Evolutionary conservation across 2,329 filamentous ascomycete species (phyloP).

Genomic region (Aspergillus clavatus): DNA sequence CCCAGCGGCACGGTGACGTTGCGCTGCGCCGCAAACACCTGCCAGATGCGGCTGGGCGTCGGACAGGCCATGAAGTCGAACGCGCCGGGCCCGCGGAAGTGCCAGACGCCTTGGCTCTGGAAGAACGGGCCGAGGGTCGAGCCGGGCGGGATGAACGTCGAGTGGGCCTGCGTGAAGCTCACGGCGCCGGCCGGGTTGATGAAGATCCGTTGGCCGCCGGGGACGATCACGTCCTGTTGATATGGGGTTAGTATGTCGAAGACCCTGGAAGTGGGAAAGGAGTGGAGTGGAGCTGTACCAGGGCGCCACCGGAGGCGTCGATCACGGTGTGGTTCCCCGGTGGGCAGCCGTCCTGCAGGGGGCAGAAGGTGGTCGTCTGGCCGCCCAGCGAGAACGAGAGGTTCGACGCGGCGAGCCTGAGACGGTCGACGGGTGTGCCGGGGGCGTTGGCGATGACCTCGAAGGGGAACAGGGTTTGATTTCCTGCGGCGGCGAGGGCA

Average conservation of each 20-base stretch:
- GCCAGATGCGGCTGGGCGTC: constrained; percentile 27
- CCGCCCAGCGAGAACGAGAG: constrained; percentile 49
- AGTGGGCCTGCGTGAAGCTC: constrained; percentile 56
- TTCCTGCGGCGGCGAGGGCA: neutral
- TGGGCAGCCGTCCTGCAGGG: constrained; percentile 41
- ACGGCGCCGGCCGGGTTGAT: constrained; percentile 52
- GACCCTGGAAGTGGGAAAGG: too few species aligned
- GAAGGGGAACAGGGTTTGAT: constrained; percentile 27
- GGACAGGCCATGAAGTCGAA: constrained; percentile 45
- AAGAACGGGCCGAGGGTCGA: constrained; percentile 49
- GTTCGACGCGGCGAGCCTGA: constrained; percentile 45
- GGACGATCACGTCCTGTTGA: constrained; percentile 48
- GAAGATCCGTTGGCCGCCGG: constrained; percentile 61
- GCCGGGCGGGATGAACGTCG: constrained; percentile 47
- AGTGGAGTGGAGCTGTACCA: constrained; percentile 29
- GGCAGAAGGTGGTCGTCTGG: constrained; percentile 48
- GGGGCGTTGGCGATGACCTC: constrained; percentile 43
- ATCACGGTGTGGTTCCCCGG: constrained; percentile 47
- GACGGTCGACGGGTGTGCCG: constrained; percentile 48
- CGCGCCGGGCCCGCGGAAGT: constrained; percentile 33
- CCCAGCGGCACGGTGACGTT: constrained; percentile 40
- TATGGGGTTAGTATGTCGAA: constrained; percentile 19
- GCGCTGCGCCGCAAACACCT: constrained; percentile 40
- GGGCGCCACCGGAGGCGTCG: constrained; percentile 32
- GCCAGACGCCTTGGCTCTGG: constrained; percentile 25